A percentile compares a stretch with the other conserved stretches of the same genome.
Conservation (phyloP, 352 stramenopile species). For the Pythium sukuiense region DNA sequence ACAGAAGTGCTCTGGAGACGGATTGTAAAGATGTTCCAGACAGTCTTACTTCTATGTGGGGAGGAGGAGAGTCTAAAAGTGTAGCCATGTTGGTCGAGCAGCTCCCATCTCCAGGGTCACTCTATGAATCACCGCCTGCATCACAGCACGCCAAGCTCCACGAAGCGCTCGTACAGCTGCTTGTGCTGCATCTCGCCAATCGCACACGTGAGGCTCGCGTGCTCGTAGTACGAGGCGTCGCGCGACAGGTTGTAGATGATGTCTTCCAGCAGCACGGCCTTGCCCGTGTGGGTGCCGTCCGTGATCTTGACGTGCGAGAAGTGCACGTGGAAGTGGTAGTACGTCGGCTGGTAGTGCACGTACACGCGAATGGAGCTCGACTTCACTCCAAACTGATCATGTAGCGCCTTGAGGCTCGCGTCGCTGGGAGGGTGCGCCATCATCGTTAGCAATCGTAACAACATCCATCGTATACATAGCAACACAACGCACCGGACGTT, state of each 20-base stretch:
- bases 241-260: constrained; percentile 79
- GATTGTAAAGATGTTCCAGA: not conserved
- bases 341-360: constrained; percentile 88
- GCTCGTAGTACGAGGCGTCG: constrained; percentile 68
- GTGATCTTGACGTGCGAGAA: constrained; percentile 86
- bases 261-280: constrained; percentile 82
- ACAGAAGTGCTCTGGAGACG: not conserved
- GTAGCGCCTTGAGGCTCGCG: constrained; percentile 50
- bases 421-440: constrained; percentile 35
- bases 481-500: constrained; percentile 59
- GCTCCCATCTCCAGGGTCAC: not conserved
- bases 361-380: constrained; percentile 73
- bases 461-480: not conserved
- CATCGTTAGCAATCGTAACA: not conserved
- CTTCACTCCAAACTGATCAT: constrained; percentile 52
- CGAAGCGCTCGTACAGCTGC: constrained; percentile 62
- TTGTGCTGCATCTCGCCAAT: constrained; percentile 85
- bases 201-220: constrained; percentile 69
- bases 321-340: constrained; percentile 89
- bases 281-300: constrained; percentile 71
- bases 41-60: too few species aligned
- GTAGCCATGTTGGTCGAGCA: constrained; percentile 1
- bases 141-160: constrained; percentile 49
- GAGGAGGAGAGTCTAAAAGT: not conserved
- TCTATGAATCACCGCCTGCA: not conserved